Conservation (phyloP, 495 filamentous ascomycete species). For the Penicillium egyptiacum region DNA sequence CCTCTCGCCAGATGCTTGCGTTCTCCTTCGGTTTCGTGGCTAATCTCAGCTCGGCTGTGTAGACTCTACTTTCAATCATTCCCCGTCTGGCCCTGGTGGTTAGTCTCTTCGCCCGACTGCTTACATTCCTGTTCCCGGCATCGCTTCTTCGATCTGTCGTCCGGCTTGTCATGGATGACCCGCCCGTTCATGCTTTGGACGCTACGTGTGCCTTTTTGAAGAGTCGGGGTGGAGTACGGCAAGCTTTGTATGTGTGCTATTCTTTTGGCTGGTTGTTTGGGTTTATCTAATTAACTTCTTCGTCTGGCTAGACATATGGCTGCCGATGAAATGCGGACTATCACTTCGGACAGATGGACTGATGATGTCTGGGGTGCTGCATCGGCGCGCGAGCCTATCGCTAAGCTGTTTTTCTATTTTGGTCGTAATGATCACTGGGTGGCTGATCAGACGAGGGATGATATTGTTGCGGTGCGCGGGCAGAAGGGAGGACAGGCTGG, state of each 20-base stretch:
- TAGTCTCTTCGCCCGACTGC: constrained; percentile 51
- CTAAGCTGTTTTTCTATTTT: constrained; percentile 77
- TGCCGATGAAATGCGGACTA: constrained; percentile 72
- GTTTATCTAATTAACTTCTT: neutral
- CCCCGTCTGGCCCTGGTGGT: constrained; percentile 56
- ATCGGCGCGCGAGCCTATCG: constrained; percentile 44
- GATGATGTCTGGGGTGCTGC: constrained; percentile 73
- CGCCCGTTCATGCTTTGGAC: constrained; percentile 56
- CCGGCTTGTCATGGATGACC: constrained; percentile 45
- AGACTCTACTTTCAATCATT: constrained; percentile 48
- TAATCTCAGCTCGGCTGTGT: neutral
- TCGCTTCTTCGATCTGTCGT: constrained; percentile 45
- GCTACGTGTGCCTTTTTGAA: constrained; percentile 64
- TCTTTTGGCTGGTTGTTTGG: neutral
- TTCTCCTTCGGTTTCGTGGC: neutral
- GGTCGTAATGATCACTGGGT: constrained; percentile 81
- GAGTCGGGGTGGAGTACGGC: constrained; percentile 63
- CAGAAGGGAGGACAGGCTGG: constrained; percentile 41
- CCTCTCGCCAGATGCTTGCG: constrained; percentile 10
- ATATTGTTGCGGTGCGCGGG: constrained; percentile 60
- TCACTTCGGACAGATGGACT: constrained; percentile 75
- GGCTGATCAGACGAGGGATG: constrained; percentile 69
- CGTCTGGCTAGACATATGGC: constrained; percentile 54
- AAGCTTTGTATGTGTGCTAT: constrained; percentile 60
- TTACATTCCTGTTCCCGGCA: constrained; percentile 45